These are phyloP conservation scores for Daldinia vernicosa DNA, from an alignment of 495 filamentous ascomycete genomes.

Conservation along the genomic window DNA sequence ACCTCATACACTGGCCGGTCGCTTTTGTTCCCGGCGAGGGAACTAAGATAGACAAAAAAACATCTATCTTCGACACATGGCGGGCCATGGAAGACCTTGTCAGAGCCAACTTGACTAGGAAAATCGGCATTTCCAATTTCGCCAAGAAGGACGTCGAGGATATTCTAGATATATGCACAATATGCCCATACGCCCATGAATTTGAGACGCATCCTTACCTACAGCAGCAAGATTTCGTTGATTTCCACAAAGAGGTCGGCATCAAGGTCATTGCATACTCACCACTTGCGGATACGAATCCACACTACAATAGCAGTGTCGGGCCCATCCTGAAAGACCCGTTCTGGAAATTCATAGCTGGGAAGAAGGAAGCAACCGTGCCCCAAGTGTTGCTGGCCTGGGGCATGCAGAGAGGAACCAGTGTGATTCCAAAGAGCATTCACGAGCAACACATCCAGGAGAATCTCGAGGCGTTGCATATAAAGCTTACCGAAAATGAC, in stretches of 20 bases:
- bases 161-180: conserved; percentile 61
- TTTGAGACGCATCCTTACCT: conserved; percentile 64
- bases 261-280: conserved; percentile 74
- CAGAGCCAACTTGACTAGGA: conserved; percentile 59
- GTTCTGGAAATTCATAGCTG: conserved; percentile 65
- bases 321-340: conserved; percentile 60
- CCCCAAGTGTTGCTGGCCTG: conserved; percentile 69
- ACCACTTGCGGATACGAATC: conserved; percentile 77
- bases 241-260: conserved; percentile 63
- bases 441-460: conserved; percentile 51
- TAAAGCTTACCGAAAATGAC: conserved; percentile 51
- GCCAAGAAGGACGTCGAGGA: conserved; percentile 65
- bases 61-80: conserved; percentile 61
- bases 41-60: conserved; percentile 54
- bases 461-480: conserved; percentile 33
- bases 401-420: conserved; percentile 71
- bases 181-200: conserved; percentile 74
- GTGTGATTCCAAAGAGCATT: conserved; percentile 70
- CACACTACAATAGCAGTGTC: conserved; percentile 60
- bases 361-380: conserved; percentile 68
- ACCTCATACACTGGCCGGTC: conserved; percentile 74
- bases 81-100: conserved; percentile 70
- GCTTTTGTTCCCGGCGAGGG: conserved; percentile 53
- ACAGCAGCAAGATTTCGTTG: conserved; percentile 66
- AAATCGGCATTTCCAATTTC: conserved; percentile 78